Percentiles rank a stretch among this genome's conserved stretches.
Evolutionary conservation across 345 rosid genomes (phyloP).

Genomic region (Rhodomyrtus tomentosa): DNA sequence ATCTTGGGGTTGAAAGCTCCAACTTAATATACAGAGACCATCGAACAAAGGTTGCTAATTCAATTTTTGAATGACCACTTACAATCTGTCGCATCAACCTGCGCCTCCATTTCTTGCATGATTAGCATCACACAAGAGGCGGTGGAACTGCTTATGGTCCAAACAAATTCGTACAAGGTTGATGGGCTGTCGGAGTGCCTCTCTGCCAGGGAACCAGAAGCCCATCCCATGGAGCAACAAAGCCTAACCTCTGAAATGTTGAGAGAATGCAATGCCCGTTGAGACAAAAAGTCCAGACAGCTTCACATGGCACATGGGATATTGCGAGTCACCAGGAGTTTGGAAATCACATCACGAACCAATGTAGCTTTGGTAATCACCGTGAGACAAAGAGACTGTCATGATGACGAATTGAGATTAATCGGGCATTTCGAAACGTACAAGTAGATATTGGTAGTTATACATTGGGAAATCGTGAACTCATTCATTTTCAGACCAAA

Average conservation of each 20-base stretch:
- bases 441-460: too few relatives aligned
- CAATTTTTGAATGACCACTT: too few relatives aligned
- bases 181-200: neutral
- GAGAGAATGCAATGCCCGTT: neutral
- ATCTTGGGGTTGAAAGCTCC: neutral
- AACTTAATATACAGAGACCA: neutral
- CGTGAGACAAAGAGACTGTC: neutral
- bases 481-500: neutral
- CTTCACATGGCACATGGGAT: neutral
- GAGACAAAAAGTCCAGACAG: neutral
- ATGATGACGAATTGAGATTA: neutral
- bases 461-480: neutral
- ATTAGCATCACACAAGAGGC: neutral
- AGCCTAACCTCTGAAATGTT: neutral
- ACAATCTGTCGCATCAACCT: too few relatives aligned
- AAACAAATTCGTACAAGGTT: neutral
- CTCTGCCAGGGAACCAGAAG: neutral
- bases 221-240: neutral
- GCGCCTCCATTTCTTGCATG: neutral
- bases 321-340: neutral
- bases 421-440: neutral
- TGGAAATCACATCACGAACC: neutral
- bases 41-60: neutral
- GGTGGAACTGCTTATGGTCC: neutral
- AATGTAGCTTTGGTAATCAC: neutral